Evolutionary conservation across 805 yeast genomes (phyloP).

Genomic region (Kodamaea kaohsiungensis): DNA sequence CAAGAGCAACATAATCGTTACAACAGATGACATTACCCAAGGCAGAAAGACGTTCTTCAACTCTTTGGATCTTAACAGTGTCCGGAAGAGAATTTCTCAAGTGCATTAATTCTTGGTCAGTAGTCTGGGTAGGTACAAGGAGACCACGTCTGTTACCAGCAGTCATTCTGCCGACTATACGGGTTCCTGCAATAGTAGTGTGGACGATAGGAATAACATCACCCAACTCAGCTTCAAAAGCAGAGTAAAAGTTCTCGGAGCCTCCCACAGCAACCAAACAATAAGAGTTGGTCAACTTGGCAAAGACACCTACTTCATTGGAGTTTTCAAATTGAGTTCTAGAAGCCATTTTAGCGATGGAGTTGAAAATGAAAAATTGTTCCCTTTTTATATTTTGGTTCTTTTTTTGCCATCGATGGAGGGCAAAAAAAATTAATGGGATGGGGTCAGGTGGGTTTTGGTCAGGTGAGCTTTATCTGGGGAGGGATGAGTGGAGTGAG

Average conservation of each 20-base stretch:
- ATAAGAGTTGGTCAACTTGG: constrained; percentile 94
- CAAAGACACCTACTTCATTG: constrained; percentile 81
- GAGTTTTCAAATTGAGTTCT: constrained; percentile 53
- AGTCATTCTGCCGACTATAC: constrained; percentile 97
- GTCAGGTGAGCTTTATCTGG: too few species aligned
- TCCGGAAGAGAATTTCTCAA: constrained; percentile 96
- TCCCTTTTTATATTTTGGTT: neutral
- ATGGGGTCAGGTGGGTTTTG: too few species aligned
- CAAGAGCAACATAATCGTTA: constrained; percentile 97
- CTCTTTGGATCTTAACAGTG: constrained; percentile 91
- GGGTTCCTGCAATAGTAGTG: constrained; percentile 96
- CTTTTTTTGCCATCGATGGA: neutral
- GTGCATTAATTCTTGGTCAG: constrained; percentile 98
- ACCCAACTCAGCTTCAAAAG: constrained; percentile 96
- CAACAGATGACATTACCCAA: constrained; percentile 97
- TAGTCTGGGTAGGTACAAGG: constrained; percentile 94
- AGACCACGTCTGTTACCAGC: constrained; percentile 98
- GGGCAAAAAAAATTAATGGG: neutral
- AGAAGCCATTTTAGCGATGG: constrained; percentile 34
- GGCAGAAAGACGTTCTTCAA: constrained; percentile 96
- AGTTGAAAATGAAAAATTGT: neutral
- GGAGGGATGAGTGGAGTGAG: too few species aligned
- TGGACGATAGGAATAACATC: constrained; percentile 96
- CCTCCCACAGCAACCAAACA: constrained; percentile 97
- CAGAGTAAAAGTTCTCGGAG: constrained; percentile 79